Evolutionary conservation across 2,329 filamentous ascomycete species (phyloP), one percentile per base, ranked within the genome.

Genomic region (Ophiostoma piceae): DNA sequence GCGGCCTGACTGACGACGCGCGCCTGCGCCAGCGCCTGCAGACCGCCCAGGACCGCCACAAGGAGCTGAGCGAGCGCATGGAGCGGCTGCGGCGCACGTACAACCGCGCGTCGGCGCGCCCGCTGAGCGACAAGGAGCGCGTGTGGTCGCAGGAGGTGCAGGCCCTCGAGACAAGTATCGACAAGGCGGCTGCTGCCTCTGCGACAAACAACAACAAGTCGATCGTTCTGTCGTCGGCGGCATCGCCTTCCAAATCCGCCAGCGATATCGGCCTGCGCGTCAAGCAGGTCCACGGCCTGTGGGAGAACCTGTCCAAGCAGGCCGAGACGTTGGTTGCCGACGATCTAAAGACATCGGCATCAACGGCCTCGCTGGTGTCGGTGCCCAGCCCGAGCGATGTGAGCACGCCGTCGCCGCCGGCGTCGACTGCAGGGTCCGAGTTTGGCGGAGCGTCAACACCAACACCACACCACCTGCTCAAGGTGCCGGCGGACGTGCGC

Each of bases 81-180:
- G 89, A 92, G 73, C 81, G 79, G 19, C 78, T 92, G 64, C 80
- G 83, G 72, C 81, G 80, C 70, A 84, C 82, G 19, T 76, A 87
- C 12, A 81, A 81, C 66, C 83, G 82, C 67, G 81, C 79, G 5
- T 79, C 79, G 3, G 81, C 76, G 70, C 79, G 82, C 16, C 84
- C 88, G 72, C 79, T 90, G 54, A 89, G 86, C 75, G 86, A 86
- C 70, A 88, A 87, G 77, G 88, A 90, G 75, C 82, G 80, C 71
- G 81, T 81, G 0, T 90, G 80, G 79, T 75, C 78, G 47, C 78
- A 79, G 29, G 81, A 83, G 71, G 80, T 83, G 39, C 78, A 76
- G 72, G 73, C 74, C 19, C 74, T 82, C 35, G 78, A 79, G 67
- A 74, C 74, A 47, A 84, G 79, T 69, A 76, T 88, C 7, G 75